Evolutionary conservation across 176 grass and related monocot genomes (phyloP), one percentile per base, ranked within the genome.

Genomic region (Melocanna baccifera): DNA sequence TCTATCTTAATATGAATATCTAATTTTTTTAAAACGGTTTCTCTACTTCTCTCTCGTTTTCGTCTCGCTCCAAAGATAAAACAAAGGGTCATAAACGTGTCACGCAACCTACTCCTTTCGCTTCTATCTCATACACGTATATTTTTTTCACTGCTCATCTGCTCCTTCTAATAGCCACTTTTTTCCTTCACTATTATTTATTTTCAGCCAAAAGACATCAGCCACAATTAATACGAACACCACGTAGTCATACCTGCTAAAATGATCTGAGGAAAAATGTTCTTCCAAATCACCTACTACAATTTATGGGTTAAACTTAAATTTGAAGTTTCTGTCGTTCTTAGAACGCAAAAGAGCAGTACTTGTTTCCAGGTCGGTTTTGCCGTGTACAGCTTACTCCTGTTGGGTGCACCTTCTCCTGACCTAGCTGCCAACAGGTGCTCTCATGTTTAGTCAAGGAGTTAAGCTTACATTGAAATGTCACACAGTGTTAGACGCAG

Each of bases 361-460:
- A 34, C 55, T 58, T 20, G 79, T 69, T 28, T 41, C 3, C 15
- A 13, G 62, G 20, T 12, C 19, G 51, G 71, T 48, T 58, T 68
- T 15, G 52, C 10, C 22, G 62, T 3, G 77, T 28, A 30, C 72
- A 64, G 30, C 16, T 68, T 29, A 37, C 40, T 41, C 40, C 6
- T 30, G 83, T 85, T 76, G 77, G 82, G 87, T 85, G 77, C 87
- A 85, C 69, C 87, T 28, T 26, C 83, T 79, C 23, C 69, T 85
- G 87, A 85, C 87, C 42, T 18, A 20, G 41, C 16, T 62, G 5
- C 42, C 78, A 62, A 52, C 78, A 46, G 48, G 26, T 37, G 75
- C 58, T 72, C 66, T 70, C 73, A 16, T 46, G 13, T 32, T 66
- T 62, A 1, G 62, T 75, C 20, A 67, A 32, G 52, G 28, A 79